Base-by-base conservation (phyloP, 2,329 filamentous ascomycete genomes). In the Emergomyces pasteurianus region DNA sequence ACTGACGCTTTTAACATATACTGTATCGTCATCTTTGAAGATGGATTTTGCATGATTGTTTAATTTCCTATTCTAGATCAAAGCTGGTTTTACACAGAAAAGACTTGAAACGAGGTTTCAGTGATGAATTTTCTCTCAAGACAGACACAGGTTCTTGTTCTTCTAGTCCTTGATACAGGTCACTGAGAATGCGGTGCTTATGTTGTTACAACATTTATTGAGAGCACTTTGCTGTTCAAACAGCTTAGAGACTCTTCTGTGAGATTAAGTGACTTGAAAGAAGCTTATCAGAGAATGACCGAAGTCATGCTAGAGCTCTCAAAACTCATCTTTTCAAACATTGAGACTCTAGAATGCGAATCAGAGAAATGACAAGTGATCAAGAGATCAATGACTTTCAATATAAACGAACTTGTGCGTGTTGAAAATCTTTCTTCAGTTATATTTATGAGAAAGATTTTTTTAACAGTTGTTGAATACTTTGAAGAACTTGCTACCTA, bases 1-100 rank as follows among this genome's bases (percentile, higher is more conserved):
- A 63, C 58, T 60, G 64, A 65, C 6, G 55, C 66, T 53, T 67
- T 60, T 57, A 67, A 67, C 60, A 63, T 66, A 38, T 67, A 65
- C 60, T 65, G 61, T 59, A 63, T 56, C 23, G 65, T 67, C 60
- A 60, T 58, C 28, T 66, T 65, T 59, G 65, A 66, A 40, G 66
- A 67, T 59, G 62, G 59, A 42, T 63, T 61, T 36, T 60, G 62
- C 55, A 63, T 58, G 8, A 38, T 65, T 43, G 63, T 68, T 65
- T 61, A 62, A 42, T 68, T 68, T 58, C 61, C 66, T 31, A 61
- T 59, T 21, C 58, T 59, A 36, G 58, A 47, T 47, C 47, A 47
- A 53, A 52, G 46, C 58, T 34, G 58, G 31, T 59, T 59, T 40
- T 47, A 47, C 46, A 36, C 43, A 14, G 58, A 59, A 59, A 59